Percentiles rank a stretch among this genome's conserved stretches.
phyloP scores from a whole-genome alignment of 2,329 filamentous ascomycete species.

The Diaporthe sp. region DNA sequence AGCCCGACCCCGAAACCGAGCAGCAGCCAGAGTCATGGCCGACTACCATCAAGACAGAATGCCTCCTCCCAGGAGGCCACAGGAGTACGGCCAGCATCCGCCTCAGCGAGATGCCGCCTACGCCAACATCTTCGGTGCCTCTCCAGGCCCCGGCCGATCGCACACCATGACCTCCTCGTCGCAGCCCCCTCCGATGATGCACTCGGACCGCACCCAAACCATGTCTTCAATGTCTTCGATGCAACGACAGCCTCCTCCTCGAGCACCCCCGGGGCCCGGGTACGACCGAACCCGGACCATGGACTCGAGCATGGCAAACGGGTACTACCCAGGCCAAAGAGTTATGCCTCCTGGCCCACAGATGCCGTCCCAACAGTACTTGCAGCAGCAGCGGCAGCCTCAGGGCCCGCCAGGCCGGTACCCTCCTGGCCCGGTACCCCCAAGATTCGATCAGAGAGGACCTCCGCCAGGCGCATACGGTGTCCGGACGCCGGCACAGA shows the following conservation, averaged over 20 bases:
- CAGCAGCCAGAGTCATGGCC: slow-evolving; percentile 62
- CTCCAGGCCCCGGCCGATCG: slow-evolving; percentile 88
- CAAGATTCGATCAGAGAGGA: slow-evolving; percentile 75
- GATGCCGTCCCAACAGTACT: slow-evolving; percentile 61
- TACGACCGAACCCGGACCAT: slow-evolving; percentile 58
- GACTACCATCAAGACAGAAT: slow-evolving; percentile 71
- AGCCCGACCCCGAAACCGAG: slow-evolving; percentile 43
- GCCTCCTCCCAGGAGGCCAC: slow-evolving; percentile 54
- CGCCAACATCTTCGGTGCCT: slow-evolving; percentile 92
- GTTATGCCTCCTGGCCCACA: slow-evolving; percentile 65
- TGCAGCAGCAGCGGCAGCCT: slow-evolving; percentile 61
- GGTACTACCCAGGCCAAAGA: slow-evolving; percentile 68
- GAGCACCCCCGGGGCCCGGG: slow-evolving; percentile 58
- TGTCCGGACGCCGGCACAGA: slow-evolving; percentile 64
- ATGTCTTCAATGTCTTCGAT: slow-evolving; percentile 74
- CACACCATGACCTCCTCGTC: slow-evolving; percentile 94
- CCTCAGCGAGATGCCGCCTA: slow-evolving; percentile 87
- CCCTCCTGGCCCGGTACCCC: slow-evolving; percentile 64
- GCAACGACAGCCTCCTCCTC: slow-evolving; percentile 75
- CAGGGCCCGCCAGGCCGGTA: slow-evolving; percentile 56
- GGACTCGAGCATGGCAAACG: slow-evolving; percentile 61
- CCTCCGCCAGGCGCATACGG: slow-evolving; percentile 61
- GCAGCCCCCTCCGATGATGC: slow-evolving; percentile 62
- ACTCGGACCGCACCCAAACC: slow-evolving; percentile 81
- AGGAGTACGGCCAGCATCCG: slow-evolving; percentile 41